Conservation (phyloP, 2,329 filamentous ascomycete species). For the Phyllosticta paracitricarpa region DNA sequence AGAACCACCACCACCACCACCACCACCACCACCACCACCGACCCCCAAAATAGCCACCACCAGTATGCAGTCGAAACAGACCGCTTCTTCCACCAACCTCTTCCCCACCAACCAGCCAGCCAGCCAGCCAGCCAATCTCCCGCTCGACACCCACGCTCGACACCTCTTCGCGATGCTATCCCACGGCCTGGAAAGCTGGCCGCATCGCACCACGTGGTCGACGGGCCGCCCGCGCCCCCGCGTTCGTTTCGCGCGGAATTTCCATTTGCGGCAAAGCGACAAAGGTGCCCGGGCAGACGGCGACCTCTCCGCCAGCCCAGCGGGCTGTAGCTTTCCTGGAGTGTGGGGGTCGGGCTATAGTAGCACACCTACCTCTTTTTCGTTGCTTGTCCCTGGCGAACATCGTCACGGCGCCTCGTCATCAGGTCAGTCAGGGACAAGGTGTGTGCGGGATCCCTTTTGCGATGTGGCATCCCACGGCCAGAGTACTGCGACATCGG, state of each 20-base stretch:
- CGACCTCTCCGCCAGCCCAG: neutral
- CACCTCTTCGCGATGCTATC: neutral
- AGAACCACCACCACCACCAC: neutral
- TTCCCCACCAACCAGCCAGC: neutral
- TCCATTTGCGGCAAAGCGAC: neutral
- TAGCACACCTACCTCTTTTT: neutral
- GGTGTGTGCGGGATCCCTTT: neutral
- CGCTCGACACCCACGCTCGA: too few relatives aligned
- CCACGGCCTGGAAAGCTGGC: neutral
- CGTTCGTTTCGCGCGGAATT: neutral
- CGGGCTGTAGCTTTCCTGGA: neutral
- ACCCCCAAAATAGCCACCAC: neutral
- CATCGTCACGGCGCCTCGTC: neutral
- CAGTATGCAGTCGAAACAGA: neutral
- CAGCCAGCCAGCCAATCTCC: neutral
- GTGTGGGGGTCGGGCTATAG: neutral
- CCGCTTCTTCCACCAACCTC: neutral
- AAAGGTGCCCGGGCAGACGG: too few relatives aligned
- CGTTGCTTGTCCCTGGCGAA: neutral
- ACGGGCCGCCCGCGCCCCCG: too few relatives aligned
- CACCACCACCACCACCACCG: neutral
- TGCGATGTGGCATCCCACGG: neutral
- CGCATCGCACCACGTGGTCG: neutral
- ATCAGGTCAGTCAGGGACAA: neutral
- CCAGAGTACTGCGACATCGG: neutral